These are phyloP conservation scores for Macroventuria anomochaeta DNA, from an alignment of 2,329 filamentous ascomycete species.

Conservation along the genomic window DNA sequence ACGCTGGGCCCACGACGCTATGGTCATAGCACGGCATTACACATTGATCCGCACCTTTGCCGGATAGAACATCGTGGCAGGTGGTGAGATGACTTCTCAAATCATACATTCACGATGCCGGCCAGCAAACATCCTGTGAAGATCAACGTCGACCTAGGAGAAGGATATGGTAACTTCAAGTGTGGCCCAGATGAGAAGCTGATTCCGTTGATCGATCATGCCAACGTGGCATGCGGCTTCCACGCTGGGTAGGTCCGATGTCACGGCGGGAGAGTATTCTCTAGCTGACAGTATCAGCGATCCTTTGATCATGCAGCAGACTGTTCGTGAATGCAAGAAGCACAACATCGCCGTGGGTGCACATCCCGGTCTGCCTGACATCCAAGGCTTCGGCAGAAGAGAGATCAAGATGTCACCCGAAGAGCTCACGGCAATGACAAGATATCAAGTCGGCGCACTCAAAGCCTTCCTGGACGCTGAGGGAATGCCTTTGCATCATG, in stretches of 20 bases:
- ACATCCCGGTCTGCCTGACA: constrained; percentile 69
- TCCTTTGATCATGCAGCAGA: constrained; percentile 68
- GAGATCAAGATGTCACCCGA: constrained; percentile 65
- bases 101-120: constrained; percentile 48
- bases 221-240: constrained; percentile 68
- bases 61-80: neutral
- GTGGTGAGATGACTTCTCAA: neutral
- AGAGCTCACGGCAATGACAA: constrained; percentile 63
- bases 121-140: constrained; percentile 60
- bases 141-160: constrained; percentile 62
- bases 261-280: neutral
- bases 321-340: constrained; percentile 63
- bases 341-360: constrained; percentile 65
- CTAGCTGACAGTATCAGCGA: constrained; percentile 50
- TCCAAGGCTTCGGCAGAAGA: constrained; percentile 69
- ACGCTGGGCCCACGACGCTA: constrained; percentile 19
- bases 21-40: constrained; percentile 13
- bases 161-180: constrained; percentile 60
- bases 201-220: constrained; percentile 66
- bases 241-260: constrained; percentile 51
- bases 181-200: constrained; percentile 66
- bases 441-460: constrained; percentile 70
- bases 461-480: constrained; percentile 66
- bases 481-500: constrained; percentile 63
- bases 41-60: neutral